Evolutionary conservation across 2,329 filamentous ascomycete species (phyloP), one percentile per base, ranked within the genome.

Genomic region (Cladosporium cucumerinum): DNA sequence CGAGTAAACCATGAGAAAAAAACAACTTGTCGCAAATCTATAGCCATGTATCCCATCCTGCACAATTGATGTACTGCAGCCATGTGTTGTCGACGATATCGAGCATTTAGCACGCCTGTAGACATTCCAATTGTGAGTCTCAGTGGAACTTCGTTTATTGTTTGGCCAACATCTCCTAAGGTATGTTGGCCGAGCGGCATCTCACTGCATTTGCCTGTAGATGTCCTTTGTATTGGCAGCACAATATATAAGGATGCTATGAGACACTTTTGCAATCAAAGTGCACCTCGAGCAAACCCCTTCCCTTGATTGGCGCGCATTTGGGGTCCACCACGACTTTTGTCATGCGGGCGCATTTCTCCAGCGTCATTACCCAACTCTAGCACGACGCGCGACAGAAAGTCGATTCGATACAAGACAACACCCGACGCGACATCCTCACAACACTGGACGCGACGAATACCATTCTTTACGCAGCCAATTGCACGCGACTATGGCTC

Each of bases 271-370:
- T 46, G n/a, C 7, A 21, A n/a, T n/a, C 39, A 21, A n/a, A 46
- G 23, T 12, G 39, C n/a, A 46, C n/a, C 28, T 23, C 8, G n/a
- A 21, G 39, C n/a, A 46, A 10, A 23, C 26, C 30, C 57, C 51
- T 54, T 54, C 51, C 21, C 51, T 54, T 60, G 39, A 60, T 60
- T 60, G 57, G 57, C 48, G 57, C 57, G 57, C 57, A 60, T 49
- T 32, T 12, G 16, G 11, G 23, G 7, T 3, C 23, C 11, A 23
- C 55, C 55, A 46, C 55, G 55, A 46, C 34, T 58, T 58, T 28
- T 58, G 55, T 8, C 55, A 16, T 28, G 34, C 55, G 36, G 46
- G 32, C 59, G 59, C 59, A 48, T 54, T 51, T 52, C 21, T 61
- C 59, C 46, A 36, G 23, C 59, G 59, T 61, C 59, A 61, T 61